A percentile compares a stretch with the other conserved stretches of the same genome.
Conservation (phyloP, 2,329 filamentous ascomycete species). For the Diaporthe sp. region DNA sequence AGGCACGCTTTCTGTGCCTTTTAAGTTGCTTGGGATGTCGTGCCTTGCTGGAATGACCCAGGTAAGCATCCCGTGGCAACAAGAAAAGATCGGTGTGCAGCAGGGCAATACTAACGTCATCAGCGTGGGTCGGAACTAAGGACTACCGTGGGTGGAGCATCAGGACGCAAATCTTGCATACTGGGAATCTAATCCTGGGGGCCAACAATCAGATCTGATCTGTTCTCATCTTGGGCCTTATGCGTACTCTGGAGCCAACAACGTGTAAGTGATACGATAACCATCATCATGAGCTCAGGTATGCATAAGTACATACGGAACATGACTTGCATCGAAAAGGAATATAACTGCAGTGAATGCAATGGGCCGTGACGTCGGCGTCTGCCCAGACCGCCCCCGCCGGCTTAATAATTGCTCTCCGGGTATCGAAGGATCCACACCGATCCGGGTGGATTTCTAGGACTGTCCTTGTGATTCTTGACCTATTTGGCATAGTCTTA, state of each 20-base stretch:
- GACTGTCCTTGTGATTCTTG: neutral
- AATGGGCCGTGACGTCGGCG: neutral
- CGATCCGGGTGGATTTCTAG: neutral
- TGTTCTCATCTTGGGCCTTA: neutral
- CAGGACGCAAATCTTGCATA: neutral
- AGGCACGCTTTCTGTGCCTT: neutral
- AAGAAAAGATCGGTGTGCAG: neutral
- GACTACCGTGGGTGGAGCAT: neutral
- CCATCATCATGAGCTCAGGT: neutral
- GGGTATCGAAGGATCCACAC: neutral
- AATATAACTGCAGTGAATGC: neutral
- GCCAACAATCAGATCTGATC: neutral
- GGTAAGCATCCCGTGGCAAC: neutral
- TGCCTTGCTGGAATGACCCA: neutral
- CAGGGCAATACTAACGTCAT: neutral
- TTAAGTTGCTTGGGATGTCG: neutral
- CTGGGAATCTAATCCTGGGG: neutral
- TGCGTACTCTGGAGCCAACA: neutral
- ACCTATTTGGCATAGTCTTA: neutral
- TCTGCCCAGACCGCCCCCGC: neutral
- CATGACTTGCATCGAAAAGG: neutral
- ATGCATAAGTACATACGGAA: too few relatives aligned
- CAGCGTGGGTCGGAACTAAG: constrained; percentile 2
- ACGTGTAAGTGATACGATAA: neutral
- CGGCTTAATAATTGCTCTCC: neutral